These are phyloP conservation scores for Staphylotrichum longicolle DNA, from an alignment of 495 filamentous ascomycete species.

Conservation along the genomic window DNA sequence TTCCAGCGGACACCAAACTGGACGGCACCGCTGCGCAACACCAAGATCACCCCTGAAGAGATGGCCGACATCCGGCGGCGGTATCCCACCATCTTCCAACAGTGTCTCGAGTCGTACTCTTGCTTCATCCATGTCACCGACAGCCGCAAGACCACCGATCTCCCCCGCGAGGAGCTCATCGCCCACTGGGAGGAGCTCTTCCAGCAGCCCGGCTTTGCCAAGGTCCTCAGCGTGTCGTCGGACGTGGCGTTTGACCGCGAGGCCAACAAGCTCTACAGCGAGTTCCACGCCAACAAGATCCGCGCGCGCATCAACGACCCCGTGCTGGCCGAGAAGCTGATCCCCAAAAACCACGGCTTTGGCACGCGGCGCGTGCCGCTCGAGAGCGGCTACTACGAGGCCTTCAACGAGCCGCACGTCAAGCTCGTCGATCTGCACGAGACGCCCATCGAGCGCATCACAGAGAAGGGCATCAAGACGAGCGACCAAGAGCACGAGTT, in stretches of 20 bases:
- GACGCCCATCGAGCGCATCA: slow-evolving; percentile 43
- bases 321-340: slow-evolving; percentile 46
- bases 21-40: slow-evolving; percentile 51
- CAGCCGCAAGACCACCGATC: slow-evolving; percentile 44
- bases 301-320: slow-evolving; percentile 47
- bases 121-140: slow-evolving; percentile 49
- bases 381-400: slow-evolving; percentile 54
- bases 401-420: slow-evolving; percentile 49
- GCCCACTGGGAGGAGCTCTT: slow-evolving; percentile 48
- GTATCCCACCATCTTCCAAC: slow-evolving; percentile 48
- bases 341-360: slow-evolving; percentile 48
- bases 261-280: slow-evolving; percentile 47
- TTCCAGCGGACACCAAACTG: slow-evolving; percentile 53
- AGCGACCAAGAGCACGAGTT: slow-evolving; percentile 47
- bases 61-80: slow-evolving; percentile 40
- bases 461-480: slow-evolving; percentile 43
- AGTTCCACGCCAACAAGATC: slow-evolving; percentile 46
- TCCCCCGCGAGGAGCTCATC: slow-evolving; percentile 48
- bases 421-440: slow-evolving; percentile 48
- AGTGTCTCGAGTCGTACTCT: slow-evolving; percentile 47
- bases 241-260: slow-evolving; percentile 48
- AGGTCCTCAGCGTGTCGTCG: slow-evolving; percentile 51
- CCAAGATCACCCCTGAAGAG: slow-evolving; percentile 39
- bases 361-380: slow-evolving; percentile 51
- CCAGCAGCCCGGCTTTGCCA: slow-evolving; percentile 50